Base-by-base conservation (phyloP, 805 yeast genomes). In the Ogataea dorogensis region DNA sequence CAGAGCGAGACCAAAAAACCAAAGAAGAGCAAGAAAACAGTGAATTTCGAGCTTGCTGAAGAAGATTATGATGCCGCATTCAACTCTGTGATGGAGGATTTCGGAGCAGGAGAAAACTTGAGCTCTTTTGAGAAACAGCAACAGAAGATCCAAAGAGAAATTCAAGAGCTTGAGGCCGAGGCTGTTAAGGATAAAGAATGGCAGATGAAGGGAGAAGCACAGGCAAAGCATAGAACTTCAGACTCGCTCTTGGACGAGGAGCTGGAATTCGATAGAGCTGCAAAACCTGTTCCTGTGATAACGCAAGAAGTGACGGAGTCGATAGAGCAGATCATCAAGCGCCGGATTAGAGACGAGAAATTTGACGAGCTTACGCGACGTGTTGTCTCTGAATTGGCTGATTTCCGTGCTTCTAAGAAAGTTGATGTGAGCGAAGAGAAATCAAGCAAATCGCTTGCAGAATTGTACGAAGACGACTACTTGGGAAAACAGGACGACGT, bases 261-360 rank as follows among this genome's bases (percentile, higher is more conserved):
- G 26, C 65, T 91, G 36, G 94, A 88, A 48, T 93, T 91, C 54
- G 98, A 91, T 51, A 75, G 98, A 53, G 86, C 88, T 5, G 79
- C 96, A 7, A 91, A 91, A 53, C 96, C 98, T 0, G 97, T 88
- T 4, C 98, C 98, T 0, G 88, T 89, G 5, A 86, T 89, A 38
- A 93, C 98, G 1, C 79, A 79, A 50, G 96, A 89, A 46, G 75
- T 83, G 8, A 87, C 98, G 0, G 94, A 86, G 50, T 67, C 84
- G 1, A 63, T 91, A 15, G 98, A 93, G 57, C 97, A 91, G 34
- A 67, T 93, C 64, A 91, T 91, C 51, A 75, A 86, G 59, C 74
- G 86, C 50, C 77, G 98, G 57, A 81, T 93, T 50, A 71, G 74
- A 51, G 79, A 73, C 41, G 77, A 68, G 26, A 79, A 83, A 43